Conservation (phyloP, 148 eudicot genomes). For the Cornus kousa region DNA sequence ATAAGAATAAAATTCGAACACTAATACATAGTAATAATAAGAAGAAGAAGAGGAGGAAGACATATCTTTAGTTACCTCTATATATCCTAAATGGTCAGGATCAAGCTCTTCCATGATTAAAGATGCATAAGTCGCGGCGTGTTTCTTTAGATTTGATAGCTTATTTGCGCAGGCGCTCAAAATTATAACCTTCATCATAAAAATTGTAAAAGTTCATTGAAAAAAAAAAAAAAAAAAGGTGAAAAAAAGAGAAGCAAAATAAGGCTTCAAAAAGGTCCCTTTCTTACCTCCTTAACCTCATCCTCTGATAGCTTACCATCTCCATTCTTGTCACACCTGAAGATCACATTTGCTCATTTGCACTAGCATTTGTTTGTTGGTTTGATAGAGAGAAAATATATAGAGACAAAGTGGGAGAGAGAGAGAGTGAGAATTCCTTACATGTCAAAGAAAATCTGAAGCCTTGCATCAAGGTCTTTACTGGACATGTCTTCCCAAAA, state of each 20-base stretch:
- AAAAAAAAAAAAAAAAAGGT: background rate
- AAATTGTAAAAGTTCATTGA: background rate
- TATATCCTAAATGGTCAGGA: conserved; percentile 77
- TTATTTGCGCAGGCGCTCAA: conserved; percentile 95
- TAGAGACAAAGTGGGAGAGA: background rate
- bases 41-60: background rate
- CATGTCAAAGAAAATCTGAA: conserved; percentile 95
- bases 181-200: conserved; percentile 57
- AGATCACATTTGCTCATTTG: background rate
- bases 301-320: conserved; percentile 92
- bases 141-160: conserved; percentile 72
- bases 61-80: conserved; percentile 52
- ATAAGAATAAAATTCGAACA: background rate
- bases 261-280: background rate
- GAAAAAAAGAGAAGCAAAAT: background rate
- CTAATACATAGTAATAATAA: background rate
- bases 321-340: conserved; percentile 98
- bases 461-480: conserved; percentile 72
- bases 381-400: background rate
- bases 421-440: conserved; percentile 17
- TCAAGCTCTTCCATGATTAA: conserved; percentile 98
- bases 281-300: conserved; percentile 78
- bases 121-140: conserved; percentile 77
- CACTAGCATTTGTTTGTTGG: background rate
- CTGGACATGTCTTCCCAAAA: conserved; percentile 94